These are phyloP conservation scores for Deinandra increscens DNA, from an alignment of 129 eudicot species.

Conservation along the genomic window DNA sequence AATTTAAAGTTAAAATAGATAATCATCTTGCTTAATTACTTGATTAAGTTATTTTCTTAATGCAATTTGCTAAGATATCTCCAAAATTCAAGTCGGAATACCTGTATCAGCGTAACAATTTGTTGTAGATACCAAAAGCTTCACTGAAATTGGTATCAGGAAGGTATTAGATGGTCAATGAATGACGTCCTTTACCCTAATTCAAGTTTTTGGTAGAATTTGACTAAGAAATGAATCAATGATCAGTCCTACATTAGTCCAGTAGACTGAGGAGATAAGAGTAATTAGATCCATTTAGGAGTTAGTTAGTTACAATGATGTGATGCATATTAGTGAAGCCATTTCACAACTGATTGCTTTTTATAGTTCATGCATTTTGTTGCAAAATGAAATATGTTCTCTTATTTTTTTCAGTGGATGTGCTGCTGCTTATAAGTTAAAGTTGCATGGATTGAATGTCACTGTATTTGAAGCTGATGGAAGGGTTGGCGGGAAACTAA, in stretches of 20 bases:
- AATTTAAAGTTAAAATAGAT: not conserved
- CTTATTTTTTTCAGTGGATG: constrained; percentile 59
- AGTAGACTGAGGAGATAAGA: not conserved
- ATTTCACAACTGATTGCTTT: not conserved
- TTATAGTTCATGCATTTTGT: not conserved
- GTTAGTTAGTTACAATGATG: not conserved
- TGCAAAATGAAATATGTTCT: not conserved
- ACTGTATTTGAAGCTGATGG: constrained; percentile 88
- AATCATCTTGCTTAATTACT: constrained; percentile 1
- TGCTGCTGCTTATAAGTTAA: constrained; percentile 93
- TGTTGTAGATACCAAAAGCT: constrained; percentile 9
- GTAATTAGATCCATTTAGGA: not conserved
- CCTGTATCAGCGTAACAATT: not conserved
- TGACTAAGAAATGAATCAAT: not conserved
- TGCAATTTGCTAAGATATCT: not conserved
- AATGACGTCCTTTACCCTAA: not conserved
- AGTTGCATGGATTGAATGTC: constrained; percentile 67
- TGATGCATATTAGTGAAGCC: not conserved
- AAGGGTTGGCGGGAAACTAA: constrained; percentile 85
- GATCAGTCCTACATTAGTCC: not conserved
- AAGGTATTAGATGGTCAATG: not conserved
- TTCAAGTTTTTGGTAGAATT: not conserved
- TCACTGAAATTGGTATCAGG: constrained; percentile 8
- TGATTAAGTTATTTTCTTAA: not conserved
- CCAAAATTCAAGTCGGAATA: not conserved